Base-by-base conservation (phyloP, 2,329 filamentous ascomycete genomes). In the Zarea fungicola region DNA sequence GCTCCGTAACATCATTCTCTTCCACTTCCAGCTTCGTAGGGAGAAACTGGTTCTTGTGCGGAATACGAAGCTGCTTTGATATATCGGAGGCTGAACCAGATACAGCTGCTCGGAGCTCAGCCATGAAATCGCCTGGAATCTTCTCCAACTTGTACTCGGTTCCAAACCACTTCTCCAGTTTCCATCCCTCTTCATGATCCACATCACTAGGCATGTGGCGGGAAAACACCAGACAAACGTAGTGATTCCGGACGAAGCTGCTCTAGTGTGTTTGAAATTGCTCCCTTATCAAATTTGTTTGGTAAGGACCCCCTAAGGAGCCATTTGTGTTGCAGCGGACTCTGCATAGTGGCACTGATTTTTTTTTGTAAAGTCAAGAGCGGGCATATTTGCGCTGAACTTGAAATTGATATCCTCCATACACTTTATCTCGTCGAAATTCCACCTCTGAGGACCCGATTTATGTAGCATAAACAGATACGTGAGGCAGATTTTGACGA, bases 141-240 rank as follows among this genome's bases (percentile, higher is more conserved):
- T 83, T 85, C 62, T 95, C 87, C 26, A 84, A 78, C 54, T 83
- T 87, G 69, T 96, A 95, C 61, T 97, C 91, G 0, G 93, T 99
- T 8, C 92, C 92, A 59, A 99, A 99, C 93, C 93, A 99, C 63
- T 91, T 89, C 71, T 99, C 93, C n/a, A n/a, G n/a, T n/a, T n/a
- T n/a, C n/a, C n/a, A n/a, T n/a, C n/a, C n/a, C n/a, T n/a, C 62
- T 87, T 95, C 64, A 84, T 72, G 55, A 95, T 79, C 88, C 89
- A 96, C 44, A 81, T 78, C 0, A 89, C 91, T 0, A 91, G 91
- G 56, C 84, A 87, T 8, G 87, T 85, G 61, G 90, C n/a, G n/a
- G 87, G 21, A 89, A 92, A 23, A 95, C 82, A 42, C 97, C 76
- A 2, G 82, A 84, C 65, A 96, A 78, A 25, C 89, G 81, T 70